Percentiles rank a stretch among this genome's conserved stretches.
phyloP scores from a whole-genome alignment of 1,139 yeast species.

The Pichia sp. region DNA sequence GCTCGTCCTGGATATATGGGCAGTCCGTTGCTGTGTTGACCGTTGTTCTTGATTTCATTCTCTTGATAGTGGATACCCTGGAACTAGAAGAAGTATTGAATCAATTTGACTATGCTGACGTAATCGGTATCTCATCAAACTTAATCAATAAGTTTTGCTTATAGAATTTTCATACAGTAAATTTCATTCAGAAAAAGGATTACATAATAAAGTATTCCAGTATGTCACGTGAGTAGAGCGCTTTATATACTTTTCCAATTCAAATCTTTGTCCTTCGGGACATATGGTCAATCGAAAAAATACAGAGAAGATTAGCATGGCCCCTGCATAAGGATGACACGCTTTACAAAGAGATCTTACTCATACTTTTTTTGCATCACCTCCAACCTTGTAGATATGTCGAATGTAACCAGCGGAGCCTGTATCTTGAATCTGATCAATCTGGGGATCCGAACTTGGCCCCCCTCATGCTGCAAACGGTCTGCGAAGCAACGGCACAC shows the following conservation, averaged over 20 bases:
- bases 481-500: not conserved
- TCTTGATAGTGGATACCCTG: too few species aligned
- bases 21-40: too few species aligned
- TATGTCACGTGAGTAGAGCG: not conserved
- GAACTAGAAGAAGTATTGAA: too few species aligned
- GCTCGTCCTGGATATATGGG: too few species aligned
- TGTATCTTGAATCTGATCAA: not conserved
- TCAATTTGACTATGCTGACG: too few species aligned
- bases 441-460: not conserved
- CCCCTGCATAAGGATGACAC: slow-evolving; percentile 99
- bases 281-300: slow-evolving; percentile 72
- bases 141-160: too few species aligned
- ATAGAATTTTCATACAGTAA: too few species aligned
- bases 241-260: not conserved
- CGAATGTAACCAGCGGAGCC: not conserved
- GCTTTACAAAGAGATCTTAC: slow-evolving; percentile 92
- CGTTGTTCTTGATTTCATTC: too few species aligned
- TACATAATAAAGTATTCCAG: too few species aligned
- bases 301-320: slow-evolving; percentile 99
- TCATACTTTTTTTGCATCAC: slow-evolving; percentile 52
- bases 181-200: too few species aligned
- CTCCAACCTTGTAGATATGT: not conserved
- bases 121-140: too few species aligned
- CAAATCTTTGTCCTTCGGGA: slow-evolving; percentile 33
- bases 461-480: not conserved